Conservation (phyloP, 2,329 filamentous ascomycete genomes). For the Coniochaeta sp. region DNA sequence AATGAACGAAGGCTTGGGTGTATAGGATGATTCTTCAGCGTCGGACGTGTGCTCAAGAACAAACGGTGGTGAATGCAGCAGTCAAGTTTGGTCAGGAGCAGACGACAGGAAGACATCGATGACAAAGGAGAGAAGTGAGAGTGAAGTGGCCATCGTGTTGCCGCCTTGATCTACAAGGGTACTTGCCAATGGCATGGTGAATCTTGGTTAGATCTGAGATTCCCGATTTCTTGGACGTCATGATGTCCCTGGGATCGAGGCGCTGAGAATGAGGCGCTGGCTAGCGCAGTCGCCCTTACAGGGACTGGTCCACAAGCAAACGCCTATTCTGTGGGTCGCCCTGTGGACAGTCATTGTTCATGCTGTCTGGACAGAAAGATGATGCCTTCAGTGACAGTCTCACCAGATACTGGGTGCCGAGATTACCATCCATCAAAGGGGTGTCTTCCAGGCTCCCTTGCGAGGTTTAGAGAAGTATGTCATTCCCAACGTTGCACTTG, state of each 20-base stretch:
- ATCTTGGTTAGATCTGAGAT: background rate
- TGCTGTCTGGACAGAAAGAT: too few relatives aligned
- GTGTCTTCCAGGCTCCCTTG: too few relatives aligned
- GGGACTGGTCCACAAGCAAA: background rate
- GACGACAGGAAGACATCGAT: background rate
- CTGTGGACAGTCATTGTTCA: too few relatives aligned
- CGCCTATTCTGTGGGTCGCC: background rate
- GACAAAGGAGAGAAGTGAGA: background rate
- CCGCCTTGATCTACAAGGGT: background rate
- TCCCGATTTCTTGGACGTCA: conserved; percentile 15
- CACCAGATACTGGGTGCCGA: too few relatives aligned
- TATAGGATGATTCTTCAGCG: background rate
- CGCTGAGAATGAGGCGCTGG: conserved; percentile 10
- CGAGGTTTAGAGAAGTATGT: too few relatives aligned
- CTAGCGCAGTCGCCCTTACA: conserved; percentile 7
- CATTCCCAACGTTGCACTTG: too few relatives aligned
- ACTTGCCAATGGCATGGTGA: too few relatives aligned
- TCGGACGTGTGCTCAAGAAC: background rate
- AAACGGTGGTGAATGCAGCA: background rate
- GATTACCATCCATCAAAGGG: too few relatives aligned
- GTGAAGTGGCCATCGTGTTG: background rate
- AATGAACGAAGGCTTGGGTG: too few relatives aligned
- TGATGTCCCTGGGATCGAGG: conserved; percentile 10
- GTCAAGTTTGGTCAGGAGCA: background rate
- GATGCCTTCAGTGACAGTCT: too few relatives aligned